These are phyloP conservation scores for Sonneratia alba DNA, from an alignment of 345 rosid species.

Conservation along the genomic window DNA sequence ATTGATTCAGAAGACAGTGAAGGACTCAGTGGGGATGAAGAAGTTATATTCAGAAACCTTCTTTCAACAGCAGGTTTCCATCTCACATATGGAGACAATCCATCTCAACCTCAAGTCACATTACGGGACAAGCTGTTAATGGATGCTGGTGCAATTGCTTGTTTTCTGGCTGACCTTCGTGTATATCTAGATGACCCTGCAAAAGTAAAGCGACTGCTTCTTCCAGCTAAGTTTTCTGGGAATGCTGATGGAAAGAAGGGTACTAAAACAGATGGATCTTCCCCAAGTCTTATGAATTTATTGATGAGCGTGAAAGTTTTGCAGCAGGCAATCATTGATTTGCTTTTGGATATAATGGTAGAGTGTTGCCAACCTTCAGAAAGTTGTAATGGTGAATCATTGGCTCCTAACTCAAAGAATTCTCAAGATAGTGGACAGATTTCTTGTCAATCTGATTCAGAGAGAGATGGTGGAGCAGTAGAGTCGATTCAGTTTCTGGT, in stretches of 20 bases:
- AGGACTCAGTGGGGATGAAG: slow-evolving; percentile 94
- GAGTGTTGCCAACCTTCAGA: slow-evolving; percentile 97
- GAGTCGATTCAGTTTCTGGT: slow-evolving; percentile 52
- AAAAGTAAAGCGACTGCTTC: slow-evolving; percentile 94
- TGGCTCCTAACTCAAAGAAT: slow-evolving; percentile 38
- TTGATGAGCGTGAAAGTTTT: slow-evolving; percentile 97
- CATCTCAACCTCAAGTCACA: slow-evolving; percentile 83
- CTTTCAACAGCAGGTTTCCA: slow-evolving; percentile 98
- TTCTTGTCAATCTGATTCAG: slow-evolving; percentile 47
- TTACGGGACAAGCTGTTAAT: slow-evolving; percentile 86
- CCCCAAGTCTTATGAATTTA: slow-evolving; percentile 98
- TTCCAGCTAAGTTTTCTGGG: slow-evolving; percentile 83
- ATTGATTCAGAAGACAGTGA: slow-evolving; percentile 98
- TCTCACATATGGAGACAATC: slow-evolving; percentile 83
- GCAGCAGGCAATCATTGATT: slow-evolving; percentile 98
- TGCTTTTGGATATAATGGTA: slow-evolving; percentile 91
- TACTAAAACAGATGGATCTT: slow-evolving; percentile 61
- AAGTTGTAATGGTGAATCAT: slow-evolving; percentile 38
- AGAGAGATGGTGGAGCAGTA: slow-evolving; percentile 50
- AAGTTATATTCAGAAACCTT: slow-evolving; percentile 91
- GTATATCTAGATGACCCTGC: slow-evolving; percentile 95
- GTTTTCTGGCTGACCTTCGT: slow-evolving; percentile 93
- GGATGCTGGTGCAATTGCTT: slow-evolving; percentile 99
- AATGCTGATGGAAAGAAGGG: slow-evolving; percentile 66
- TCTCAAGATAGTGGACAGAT: slow-evolving; percentile 38